Evolutionary conservation across 208 protist genomes (phyloP).

Genomic region (Spongospora subterranea): DNA sequence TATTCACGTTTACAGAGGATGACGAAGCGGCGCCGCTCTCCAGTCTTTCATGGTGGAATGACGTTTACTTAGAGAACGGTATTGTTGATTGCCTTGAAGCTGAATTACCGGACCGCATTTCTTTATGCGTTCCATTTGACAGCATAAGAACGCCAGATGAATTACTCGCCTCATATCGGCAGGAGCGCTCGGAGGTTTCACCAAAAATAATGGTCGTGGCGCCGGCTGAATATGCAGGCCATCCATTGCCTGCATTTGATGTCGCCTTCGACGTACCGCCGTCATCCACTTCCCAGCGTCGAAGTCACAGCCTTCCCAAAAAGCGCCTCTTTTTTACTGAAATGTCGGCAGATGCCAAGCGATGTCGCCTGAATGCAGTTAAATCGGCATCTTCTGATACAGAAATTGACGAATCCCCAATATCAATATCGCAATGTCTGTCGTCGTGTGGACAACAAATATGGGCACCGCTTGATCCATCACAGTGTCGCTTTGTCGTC

Average conservation of each 20-base stretch:
- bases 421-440: neutral
- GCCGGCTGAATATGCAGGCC: neutral
- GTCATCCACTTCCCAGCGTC: neutral
- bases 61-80: neutral
- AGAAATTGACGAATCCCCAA: neutral
- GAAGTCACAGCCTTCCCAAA: neutral
- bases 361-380: neutral
- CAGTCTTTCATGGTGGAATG: neutral
- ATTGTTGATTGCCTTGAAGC: neutral
- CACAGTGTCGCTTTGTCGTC: slow-evolving; percentile 26
- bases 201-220: neutral
- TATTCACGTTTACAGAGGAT: neutral
- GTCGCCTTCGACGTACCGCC: slow-evolving; percentile 24
- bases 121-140: neutral
- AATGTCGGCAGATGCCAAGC: slow-evolving; percentile 20
- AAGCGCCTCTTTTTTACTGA: neutral
- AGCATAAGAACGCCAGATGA: neutral
- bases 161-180: neutral
- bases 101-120: neutral
- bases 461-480: neutral
- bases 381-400: slow-evolving; percentile 32
- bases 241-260: neutral
- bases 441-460: neutral
- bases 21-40: neutral
- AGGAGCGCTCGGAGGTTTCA: neutral